Evolutionary conservation across 2,329 filamentous ascomycete genomes (phyloP), one percentile per base, ranked within the genome.

Genomic region (Incumbomyces lentus): DNA sequence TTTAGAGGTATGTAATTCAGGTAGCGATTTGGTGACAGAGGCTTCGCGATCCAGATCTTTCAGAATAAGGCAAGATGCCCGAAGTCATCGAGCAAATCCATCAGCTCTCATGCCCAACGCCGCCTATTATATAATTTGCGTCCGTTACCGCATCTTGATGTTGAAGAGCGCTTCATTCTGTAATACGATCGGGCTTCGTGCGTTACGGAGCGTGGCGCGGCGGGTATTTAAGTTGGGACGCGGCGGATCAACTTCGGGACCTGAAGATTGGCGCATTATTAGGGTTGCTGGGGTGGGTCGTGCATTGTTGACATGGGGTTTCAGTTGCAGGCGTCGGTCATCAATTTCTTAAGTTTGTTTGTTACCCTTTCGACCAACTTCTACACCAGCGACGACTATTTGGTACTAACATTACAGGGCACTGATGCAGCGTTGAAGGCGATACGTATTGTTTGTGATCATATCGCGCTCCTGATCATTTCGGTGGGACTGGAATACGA

Each of bases 1-100:
- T 71, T 73, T 59, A 62, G 69, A 45, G 62, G 57, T 44, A 69
- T 72, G 64, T 70, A 36, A 47, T 4, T 8, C 22, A 26, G 22
- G 22, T 8, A 26, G 4, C 5, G 22, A 8, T 26, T 26, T 5
- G 22, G 8, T 8, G 22, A 26, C 8, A 26, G 22, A 26, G 22
- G 22, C 8, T 26, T 26, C 22, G 8, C 22, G 8, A 26, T 26
- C 22, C 22, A 26, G 8, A 4, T 8, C 8, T 26, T 26, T 26
- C 22, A 8, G 8, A 26, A 4, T 26, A n/a, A n/a, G n/a, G n/a
- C n/a, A n/a, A n/a, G n/a, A n/a, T n/a, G n/a, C n/a, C n/a, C n/a
- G n/a, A n/a, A n/a, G n/a, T n/a, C n/a, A n/a, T n/a, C n/a, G n/a
- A n/a, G n/a, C n/a, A n/a, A n/a, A n/a, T n/a, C n/a, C n/a, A n/a